These are phyloP conservation scores for Xanthoceras sorbifolium DNA, from an alignment of 345 rosid species.

Conservation along the genomic window DNA sequence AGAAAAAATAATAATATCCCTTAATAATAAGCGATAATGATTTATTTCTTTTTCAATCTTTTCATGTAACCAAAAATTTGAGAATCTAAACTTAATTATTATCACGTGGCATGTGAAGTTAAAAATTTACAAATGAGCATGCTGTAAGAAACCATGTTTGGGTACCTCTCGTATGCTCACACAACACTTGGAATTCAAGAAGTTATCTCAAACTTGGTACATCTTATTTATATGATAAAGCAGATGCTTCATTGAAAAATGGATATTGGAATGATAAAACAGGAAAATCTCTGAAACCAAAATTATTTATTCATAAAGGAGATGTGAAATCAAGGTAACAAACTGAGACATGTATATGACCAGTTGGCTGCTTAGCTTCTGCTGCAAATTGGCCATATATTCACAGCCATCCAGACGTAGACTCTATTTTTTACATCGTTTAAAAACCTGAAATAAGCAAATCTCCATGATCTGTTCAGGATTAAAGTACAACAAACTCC, in stretches of 20 bases:
- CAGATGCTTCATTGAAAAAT: neutral
- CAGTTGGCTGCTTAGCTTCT: neutral
- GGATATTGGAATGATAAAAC: too few species aligned
- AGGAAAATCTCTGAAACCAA: neutral
- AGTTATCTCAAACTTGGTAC: neutral
- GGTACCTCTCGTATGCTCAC: too few species aligned
- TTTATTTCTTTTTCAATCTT: too few species aligned
- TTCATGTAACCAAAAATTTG: too few species aligned
- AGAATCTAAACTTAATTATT: too few species aligned
- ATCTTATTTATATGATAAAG: neutral
- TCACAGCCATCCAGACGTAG: neutral
- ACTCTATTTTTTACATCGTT: neutral
- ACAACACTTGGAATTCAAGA: neutral
- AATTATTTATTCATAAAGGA: neutral
- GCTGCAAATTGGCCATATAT: neutral
- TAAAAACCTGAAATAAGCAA: neutral
- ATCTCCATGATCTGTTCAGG: constrained; percentile 18
- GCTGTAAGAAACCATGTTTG: too few species aligned
- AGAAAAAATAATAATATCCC: too few species aligned
- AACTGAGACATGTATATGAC: neutral
- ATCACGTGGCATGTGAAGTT: too few species aligned
- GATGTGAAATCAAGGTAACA: neutral
- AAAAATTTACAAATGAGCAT: too few species aligned
- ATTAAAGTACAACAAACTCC: constrained; percentile 13
- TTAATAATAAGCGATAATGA: too few species aligned